A percentile compares a stretch with the other conserved stretches of the same genome.
Evolutionary conservation across 2,329 filamentous ascomycete species (phyloP).

Genomic region (Pestalotiopsis sp.): DNA sequence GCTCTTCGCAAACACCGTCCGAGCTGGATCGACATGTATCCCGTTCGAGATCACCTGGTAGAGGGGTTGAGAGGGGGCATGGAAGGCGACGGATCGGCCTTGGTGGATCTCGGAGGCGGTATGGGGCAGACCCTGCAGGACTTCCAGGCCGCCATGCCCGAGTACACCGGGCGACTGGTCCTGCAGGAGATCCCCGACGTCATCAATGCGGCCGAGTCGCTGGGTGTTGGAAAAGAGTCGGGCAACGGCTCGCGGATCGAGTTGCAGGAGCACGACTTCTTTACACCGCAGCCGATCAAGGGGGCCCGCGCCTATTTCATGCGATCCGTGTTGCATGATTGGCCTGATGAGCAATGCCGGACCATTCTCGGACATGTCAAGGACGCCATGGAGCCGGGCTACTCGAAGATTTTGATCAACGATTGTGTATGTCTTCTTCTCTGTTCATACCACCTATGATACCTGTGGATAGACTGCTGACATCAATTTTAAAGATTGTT

Average conservation of each 20-base stretch:
- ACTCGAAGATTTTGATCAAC: constrained; percentile 21
- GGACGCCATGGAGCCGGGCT: constrained; percentile 21
- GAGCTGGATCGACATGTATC: constrained; percentile 6
- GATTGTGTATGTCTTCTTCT: constrained; percentile 10
- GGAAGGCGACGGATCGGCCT: neutral
- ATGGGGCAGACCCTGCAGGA: neutral
- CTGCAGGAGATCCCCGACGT: constrained; percentile 2
- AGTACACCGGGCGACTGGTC: neutral
- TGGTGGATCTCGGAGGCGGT: neutral
- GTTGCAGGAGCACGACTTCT: neutral
- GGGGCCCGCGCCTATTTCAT: constrained; percentile 3
- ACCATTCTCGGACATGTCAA: constrained; percentile 16
- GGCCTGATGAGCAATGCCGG: constrained; percentile 11
- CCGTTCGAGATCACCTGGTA: neutral
- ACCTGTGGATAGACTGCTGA: neutral
- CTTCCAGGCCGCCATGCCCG: neutral
- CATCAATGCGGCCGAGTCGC: neutral
- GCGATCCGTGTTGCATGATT: constrained; percentile 1
- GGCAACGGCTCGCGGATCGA: neutral
- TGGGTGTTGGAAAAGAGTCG: neutral
- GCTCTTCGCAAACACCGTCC: constrained; percentile 12
- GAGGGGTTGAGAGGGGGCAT: neutral
- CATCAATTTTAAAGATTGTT: constrained; percentile 12
- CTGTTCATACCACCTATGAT: neutral
- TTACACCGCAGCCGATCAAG: neutral